A percentile compares a stretch with the other conserved stretches of the same genome.
Evolutionary conservation across 192 early-diverging fungal species (phyloP).

Genomic region (Rhizophagus sp.): DNA sequence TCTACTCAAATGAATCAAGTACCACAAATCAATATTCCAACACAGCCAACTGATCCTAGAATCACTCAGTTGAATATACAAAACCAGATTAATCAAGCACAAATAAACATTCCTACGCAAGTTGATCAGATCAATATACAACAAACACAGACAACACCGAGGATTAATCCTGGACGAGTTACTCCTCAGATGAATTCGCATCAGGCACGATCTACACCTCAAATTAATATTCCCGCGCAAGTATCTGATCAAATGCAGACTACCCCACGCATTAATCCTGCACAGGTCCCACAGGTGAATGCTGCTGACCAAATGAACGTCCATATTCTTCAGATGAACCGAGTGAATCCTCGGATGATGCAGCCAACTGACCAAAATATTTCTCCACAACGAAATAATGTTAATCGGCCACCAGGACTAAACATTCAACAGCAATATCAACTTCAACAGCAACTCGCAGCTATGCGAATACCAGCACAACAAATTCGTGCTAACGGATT

Average conservation of each 20-base stretch:
- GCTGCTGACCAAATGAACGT: neutral
- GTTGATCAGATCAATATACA: neutral
- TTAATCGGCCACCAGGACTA: neutral
- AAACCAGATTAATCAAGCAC: neutral
- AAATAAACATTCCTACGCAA: neutral
- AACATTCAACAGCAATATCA: neutral
- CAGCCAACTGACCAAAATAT: no score
- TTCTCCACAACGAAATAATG: no score
- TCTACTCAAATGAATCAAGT: neutral
- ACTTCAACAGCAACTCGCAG: neutral
- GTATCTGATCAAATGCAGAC: neutral
- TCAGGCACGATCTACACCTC: neutral
- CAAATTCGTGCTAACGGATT: neutral
- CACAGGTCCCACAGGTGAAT: no score
- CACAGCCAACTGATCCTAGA: neutral
- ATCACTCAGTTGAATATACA: neutral
- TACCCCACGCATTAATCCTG: neutral
- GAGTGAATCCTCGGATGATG: no score
- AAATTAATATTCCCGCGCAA: neutral
- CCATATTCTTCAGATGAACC: no score
- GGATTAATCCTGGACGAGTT: neutral
- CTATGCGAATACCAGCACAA: no score
- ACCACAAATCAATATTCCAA: neutral
- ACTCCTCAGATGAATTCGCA: neutral
- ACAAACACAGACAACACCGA: neutral